Evolutionary conservation across 441 rosid genomes (phyloP).

Genomic region (Pelargonium citronellum): DNA sequence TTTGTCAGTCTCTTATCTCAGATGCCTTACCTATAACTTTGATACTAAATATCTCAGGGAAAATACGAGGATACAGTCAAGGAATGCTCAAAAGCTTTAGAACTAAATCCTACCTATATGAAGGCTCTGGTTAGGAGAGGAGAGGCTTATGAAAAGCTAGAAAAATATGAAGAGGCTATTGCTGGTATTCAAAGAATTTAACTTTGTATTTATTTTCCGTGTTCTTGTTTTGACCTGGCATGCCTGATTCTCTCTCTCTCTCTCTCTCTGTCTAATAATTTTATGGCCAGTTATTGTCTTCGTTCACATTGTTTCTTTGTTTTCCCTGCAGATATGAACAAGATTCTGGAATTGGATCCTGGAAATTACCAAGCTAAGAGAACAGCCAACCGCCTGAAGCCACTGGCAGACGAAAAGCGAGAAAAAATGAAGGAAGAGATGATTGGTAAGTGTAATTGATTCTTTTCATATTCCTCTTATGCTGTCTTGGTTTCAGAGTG

Average conservation of each 20-base stretch:
- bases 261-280: neutral
- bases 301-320: neutral
- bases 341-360: constrained; percentile 74
- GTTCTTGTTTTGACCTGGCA: neutral
- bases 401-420: constrained; percentile 77
- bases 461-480: neutral
- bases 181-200: constrained; percentile 38
- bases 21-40: neutral
- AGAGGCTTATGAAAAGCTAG: constrained; percentile 85
- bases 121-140: constrained; percentile 75
- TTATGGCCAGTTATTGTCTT: neutral
- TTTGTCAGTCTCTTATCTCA: constrained; percentile 8
- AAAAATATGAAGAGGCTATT: constrained; percentile 79
- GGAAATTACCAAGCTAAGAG: constrained; percentile 65
- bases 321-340: constrained; percentile 58
- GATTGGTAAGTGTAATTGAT: constrained; percentile 53
- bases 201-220: neutral
- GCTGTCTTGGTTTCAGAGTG: neutral
- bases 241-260: neutral
- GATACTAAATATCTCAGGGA: constrained; percentile 34
- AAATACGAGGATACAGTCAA: constrained; percentile 69
- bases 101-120: constrained; percentile 65
- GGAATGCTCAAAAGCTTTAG: constrained; percentile 80
- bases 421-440: constrained; percentile 98
- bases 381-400: constrained; percentile 59